Conservation (phyloP, 805 yeast species). For the Priceomyces fermenticarens region DNA sequence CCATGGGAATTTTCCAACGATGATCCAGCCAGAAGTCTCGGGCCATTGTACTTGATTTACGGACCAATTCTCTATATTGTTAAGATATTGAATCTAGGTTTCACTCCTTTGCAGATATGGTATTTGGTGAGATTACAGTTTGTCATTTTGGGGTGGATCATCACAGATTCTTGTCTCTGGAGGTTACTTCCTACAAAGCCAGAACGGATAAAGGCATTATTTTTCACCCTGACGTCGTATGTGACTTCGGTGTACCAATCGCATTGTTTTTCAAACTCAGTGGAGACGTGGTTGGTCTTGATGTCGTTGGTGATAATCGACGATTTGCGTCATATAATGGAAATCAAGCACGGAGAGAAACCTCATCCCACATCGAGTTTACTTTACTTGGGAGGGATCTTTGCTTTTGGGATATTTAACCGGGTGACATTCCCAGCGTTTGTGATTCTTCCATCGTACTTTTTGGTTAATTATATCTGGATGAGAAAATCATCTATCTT, state of each 20-base stretch:
- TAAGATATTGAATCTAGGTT: conserved; percentile 27
- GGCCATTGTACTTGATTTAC: conserved; percentile 64
- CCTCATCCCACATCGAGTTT: conserved; percentile 9
- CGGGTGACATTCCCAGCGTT: conserved; percentile 81
- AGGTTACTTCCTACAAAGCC: conserved; percentile 47
- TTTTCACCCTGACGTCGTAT: conserved; percentile 57
- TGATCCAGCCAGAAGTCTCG: conserved; percentile 67
- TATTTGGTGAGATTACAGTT: conserved; percentile 51
- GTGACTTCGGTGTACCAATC: conserved; percentile 77
- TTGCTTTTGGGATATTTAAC: conserved; percentile 75
- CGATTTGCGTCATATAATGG: conserved; percentile 28
- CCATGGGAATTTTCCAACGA: conserved; percentile 82
- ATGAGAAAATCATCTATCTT: conserved; percentile 29
- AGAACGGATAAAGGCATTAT: conserved; percentile 46
- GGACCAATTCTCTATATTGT: conserved; percentile 55
- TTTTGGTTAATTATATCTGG: conserved; percentile 42
- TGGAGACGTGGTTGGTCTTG: conserved; percentile 64
- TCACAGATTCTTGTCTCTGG: conserved; percentile 42
- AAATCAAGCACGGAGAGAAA: conserved; percentile 4
- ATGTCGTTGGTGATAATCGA: conserved; percentile 49
- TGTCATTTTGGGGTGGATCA: conserved; percentile 36
- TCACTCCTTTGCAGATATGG: conserved; percentile 51
- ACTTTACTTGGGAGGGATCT: conserved; percentile 44
- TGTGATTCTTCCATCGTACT: conserved; percentile 59
- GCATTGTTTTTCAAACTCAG: conserved; percentile 85